Evolutionary conservation across 2,329 filamentous ascomycete species (phyloP).

Genomic region (Penicillium expansum): DNA sequence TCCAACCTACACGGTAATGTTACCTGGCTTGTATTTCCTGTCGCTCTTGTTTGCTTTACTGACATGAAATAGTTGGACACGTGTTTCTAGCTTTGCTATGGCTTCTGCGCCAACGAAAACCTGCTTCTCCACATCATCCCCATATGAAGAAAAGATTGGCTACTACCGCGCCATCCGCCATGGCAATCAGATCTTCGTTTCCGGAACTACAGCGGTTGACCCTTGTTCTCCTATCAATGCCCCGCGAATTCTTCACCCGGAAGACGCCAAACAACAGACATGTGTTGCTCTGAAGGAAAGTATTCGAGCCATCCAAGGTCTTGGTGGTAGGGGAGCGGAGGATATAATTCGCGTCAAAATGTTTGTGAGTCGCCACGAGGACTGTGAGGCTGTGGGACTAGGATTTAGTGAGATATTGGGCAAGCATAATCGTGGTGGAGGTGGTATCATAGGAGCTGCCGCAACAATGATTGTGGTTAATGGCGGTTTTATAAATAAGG

Average conservation of each 20-base stretch:
- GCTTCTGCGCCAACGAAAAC: conserved; percentile 12
- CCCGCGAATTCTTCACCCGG: conserved; percentile 32
- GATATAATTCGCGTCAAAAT: conserved; percentile 38
- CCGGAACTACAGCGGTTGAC: conserved; percentile 41
- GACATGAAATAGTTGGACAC: neutral
- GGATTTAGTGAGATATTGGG: conserved; percentile 33
- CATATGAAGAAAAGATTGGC: conserved; percentile 37
- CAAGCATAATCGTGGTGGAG: conserved; percentile 19
- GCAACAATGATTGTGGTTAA: conserved; percentile 41
- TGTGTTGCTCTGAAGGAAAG: conserved; percentile 26
- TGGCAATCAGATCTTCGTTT: conserved; percentile 37
- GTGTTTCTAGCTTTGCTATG: neutral
- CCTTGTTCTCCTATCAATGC: conserved; percentile 27
- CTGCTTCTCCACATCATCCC: conserved; percentile 36
- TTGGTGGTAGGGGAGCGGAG: conserved; percentile 33
- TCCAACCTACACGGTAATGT: neutral
- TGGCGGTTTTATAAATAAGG: conserved; percentile 36
- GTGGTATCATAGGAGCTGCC: conserved; percentile 26
- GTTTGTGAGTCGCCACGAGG: conserved; percentile 34
- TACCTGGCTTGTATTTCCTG: neutral
- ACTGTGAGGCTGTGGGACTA: conserved; percentile 30
- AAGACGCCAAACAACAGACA: conserved; percentile 34
- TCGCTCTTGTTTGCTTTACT: neutral
- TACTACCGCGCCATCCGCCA: conserved; percentile 41
- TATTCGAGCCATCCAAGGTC: conserved; percentile 33